Evolutionary conservation across 805 yeast genomes (phyloP).

Genomic region (Hanseniaspora clermontiae): DNA sequence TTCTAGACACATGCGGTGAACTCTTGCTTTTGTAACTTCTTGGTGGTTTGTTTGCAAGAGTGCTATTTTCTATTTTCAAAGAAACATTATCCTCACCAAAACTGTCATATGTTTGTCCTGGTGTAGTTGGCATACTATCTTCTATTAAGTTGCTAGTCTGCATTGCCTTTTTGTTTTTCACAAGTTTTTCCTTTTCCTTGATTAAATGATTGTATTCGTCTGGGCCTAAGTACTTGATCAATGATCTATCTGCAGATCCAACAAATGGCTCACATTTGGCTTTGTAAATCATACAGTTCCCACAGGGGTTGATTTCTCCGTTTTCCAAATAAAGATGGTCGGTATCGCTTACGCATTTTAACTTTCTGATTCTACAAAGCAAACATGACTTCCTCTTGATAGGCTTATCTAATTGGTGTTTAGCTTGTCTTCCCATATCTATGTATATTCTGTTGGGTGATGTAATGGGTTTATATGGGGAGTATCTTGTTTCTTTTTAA

Average conservation of each 20-base stretch:
- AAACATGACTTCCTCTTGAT: conserved; percentile 5
- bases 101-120: neutral
- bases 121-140: neutral
- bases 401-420: neutral
- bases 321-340: neutral
- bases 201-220: neutral
- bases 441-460: neutral
- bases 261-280: conserved; percentile 1
- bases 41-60: no score
- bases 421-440: neutral
- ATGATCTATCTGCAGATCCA: neutral
- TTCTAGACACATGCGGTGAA: neutral
- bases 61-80: neutral
- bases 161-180: neutral
- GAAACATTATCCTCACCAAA: neutral
- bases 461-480: neutral
- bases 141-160: no score
- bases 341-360: conserved; percentile 2
- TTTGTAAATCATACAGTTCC: conserved; percentile 11
- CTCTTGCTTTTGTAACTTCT: neutral
- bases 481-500: no score
- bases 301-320: conserved; percentile 7
- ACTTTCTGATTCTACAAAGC: conserved; percentile 10
- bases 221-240: neutral
- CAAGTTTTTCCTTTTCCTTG: neutral